phyloP scores from a whole-genome alignment of 441 rosid genomes.

The Brassica balearica region DNA sequence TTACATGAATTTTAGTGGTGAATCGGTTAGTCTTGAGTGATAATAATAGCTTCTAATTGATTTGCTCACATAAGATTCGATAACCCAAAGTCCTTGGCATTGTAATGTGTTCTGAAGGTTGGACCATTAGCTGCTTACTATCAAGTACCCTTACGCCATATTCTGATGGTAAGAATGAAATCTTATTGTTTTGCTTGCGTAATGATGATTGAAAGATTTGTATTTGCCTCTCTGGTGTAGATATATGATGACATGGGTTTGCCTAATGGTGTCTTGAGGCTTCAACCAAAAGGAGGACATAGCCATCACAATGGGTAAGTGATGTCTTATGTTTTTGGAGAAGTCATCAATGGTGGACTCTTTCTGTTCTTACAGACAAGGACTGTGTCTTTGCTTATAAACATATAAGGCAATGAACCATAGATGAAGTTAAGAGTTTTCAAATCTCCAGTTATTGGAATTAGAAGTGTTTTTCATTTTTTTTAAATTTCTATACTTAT shows the following conservation, averaged over 20 bases:
- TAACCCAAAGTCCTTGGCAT: not conserved
- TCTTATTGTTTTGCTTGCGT: slow-evolving; percentile 13
- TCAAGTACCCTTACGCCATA: slow-evolving; percentile 86
- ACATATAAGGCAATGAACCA: not conserved
- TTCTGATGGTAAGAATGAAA: slow-evolving; percentile 61
- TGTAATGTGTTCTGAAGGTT: slow-evolving; percentile 52
- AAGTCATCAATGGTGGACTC: not conserved
- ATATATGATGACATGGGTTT: slow-evolving; percentile 86
- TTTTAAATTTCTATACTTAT: not conserved
- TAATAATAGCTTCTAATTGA: not conserved
- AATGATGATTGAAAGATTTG: slow-evolving; percentile 2
- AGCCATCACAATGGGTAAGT: slow-evolving; percentile 87
- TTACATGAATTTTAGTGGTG: slow-evolving; percentile 91
- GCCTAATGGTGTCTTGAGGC: slow-evolving; percentile 80
- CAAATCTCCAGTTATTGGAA: not conserved
- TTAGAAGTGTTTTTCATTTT: not conserved
- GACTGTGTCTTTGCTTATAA: not conserved
- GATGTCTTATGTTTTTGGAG: not conserved
- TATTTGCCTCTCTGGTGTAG: slow-evolving; percentile 42
- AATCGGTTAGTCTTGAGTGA: slow-evolving; percentile 63
- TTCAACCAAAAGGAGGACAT: slow-evolving; percentile 88
- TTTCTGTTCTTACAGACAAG: not conserved
- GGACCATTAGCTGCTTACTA: slow-evolving; percentile 88
- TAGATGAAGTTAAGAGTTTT: not conserved
- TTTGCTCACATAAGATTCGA: not conserved